These are phyloP conservation scores for Lipomyces spencermartinsiae DNA, from an alignment of 805 yeast genomes.

Conservation along the genomic window DNA sequence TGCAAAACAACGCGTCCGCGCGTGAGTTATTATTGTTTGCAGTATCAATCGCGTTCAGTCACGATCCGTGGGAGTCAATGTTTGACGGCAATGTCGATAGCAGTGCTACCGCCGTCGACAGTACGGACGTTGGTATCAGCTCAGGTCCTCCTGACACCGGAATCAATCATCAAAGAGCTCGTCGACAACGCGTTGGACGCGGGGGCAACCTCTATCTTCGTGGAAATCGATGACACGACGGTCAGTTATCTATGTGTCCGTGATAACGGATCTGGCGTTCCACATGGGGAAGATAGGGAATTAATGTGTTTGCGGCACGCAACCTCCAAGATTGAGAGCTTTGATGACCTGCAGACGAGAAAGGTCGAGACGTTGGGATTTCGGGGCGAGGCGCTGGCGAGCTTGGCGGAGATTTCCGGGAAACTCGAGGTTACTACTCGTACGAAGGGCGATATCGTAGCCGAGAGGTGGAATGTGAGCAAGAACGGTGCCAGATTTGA, in stretches of 20 bases:
- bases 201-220: slow-evolving; percentile 31
- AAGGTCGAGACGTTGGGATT: slow-evolving; percentile 75
- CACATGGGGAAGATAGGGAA: slow-evolving; percentile 61
- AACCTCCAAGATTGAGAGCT: slow-evolving; percentile 70
- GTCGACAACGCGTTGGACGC: slow-evolving; percentile 41
- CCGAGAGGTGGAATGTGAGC: slow-evolving; percentile 65
- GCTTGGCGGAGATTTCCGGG: slow-evolving; percentile 80
- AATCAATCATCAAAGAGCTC: slow-evolving; percentile 36
- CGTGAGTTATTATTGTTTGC: no score
- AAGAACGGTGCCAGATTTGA: slow-evolving; percentile 49
- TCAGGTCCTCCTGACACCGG: slow-evolving; percentile 30
- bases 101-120: slow-evolving; percentile 22
- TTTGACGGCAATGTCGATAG: slow-evolving; percentile 17
- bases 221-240: slow-evolving; percentile 34
- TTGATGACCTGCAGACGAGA: slow-evolving; percentile 64
- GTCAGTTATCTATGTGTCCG: slow-evolving; percentile 51
- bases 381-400: slow-evolving; percentile 86
- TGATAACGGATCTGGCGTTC: slow-evolving; percentile 78
- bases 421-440: slow-evolving; percentile 68
- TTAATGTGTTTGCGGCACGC: slow-evolving; percentile 82
- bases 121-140: slow-evolving; percentile 31
- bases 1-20: no score
- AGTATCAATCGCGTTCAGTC: no score
- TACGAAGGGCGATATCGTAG: slow-evolving; percentile 60
- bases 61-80: neutral